phyloP scores from a whole-genome alignment of 306 rosid genomes.

The Pachyrhizus erosus region DNA sequence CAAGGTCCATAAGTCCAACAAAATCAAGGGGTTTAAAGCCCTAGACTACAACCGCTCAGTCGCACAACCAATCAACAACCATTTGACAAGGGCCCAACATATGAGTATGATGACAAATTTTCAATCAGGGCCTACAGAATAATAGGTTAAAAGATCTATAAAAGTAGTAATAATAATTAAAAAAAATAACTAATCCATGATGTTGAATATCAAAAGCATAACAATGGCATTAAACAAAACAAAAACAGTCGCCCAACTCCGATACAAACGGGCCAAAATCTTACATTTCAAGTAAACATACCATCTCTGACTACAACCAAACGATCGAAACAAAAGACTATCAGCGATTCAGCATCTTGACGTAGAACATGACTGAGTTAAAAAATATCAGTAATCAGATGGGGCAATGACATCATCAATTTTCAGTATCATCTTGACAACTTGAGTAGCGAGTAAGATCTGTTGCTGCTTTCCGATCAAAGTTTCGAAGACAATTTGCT shows the following conservation, averaged over 20 bases:
- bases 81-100: not conserved
- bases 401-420: constrained; percentile 96
- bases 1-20: not conserved
- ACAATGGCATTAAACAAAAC: constrained; percentile 33
- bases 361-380: constrained; percentile 11
- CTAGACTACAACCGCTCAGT: not conserved
- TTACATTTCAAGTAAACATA: constrained; percentile 38
- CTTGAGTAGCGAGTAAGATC: constrained; percentile 91
- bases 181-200: not conserved
- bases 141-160: not conserved
- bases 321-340: constrained; percentile 33
- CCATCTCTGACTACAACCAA: constrained; percentile 40
- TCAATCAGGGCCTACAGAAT: not conserved
- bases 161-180: too few relatives aligned
- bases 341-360: constrained; percentile 21
- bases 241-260: constrained; percentile 36
- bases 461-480: constrained; percentile 98
- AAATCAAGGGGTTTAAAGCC: not conserved
- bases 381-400: constrained; percentile 55
- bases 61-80: not conserved
- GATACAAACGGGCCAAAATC: constrained; percentile 53
- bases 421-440: constrained; percentile 95
- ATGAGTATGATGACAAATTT: not conserved
- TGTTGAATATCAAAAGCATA: constrained; percentile 8
- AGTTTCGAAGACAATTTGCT: constrained; percentile 90